Conservation (phyloP, 331 rosid genomes). For the Telfairia occidentalis region DNA sequence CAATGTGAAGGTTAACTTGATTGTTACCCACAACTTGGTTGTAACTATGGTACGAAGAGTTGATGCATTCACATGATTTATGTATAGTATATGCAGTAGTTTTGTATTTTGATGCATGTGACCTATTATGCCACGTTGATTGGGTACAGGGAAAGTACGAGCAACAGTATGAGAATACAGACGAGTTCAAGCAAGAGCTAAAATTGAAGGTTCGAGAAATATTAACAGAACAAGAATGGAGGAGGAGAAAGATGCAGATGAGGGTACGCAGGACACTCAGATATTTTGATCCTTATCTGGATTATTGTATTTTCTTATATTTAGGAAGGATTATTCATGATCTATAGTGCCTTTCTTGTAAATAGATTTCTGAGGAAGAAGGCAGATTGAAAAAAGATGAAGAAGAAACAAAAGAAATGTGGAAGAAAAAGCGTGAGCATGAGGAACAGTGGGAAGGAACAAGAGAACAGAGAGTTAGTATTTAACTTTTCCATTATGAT, state of each 20-base stretch:
- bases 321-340: not conserved
- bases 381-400: slow-evolving; percentile 91
- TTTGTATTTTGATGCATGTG: not conserved
- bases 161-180: slow-evolving; percentile 61
- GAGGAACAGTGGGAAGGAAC: slow-evolving; percentile 99
- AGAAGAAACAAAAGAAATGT: slow-evolving; percentile 93
- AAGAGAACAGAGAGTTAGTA: slow-evolving; percentile 80
- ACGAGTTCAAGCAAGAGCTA: slow-evolving; percentile 78
- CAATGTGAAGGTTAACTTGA: not conserved
- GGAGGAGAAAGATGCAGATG: slow-evolving; percentile 95
- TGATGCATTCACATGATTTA: not conserved
- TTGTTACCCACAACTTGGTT: not conserved
- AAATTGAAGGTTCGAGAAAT: slow-evolving; percentile 84
- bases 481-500: slow-evolving; percentile 18
- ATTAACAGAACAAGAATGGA: slow-evolving; percentile 95
- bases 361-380: slow-evolving; percentile 93
- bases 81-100: not conserved
- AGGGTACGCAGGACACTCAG: slow-evolving; percentile 40
- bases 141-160: slow-evolving; percentile 80
- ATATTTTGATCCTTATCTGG: not conserved
- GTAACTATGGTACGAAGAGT: not conserved
- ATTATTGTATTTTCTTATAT: not conserved
- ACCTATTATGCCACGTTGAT: slow-evolving; percentile 10
- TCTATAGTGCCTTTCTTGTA: slow-evolving; percentile 15
- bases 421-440: slow-evolving; percentile 96